phyloP scores from a whole-genome alignment of 2,329 filamentous ascomycete species.

The Aspergillus proliferans region DNA sequence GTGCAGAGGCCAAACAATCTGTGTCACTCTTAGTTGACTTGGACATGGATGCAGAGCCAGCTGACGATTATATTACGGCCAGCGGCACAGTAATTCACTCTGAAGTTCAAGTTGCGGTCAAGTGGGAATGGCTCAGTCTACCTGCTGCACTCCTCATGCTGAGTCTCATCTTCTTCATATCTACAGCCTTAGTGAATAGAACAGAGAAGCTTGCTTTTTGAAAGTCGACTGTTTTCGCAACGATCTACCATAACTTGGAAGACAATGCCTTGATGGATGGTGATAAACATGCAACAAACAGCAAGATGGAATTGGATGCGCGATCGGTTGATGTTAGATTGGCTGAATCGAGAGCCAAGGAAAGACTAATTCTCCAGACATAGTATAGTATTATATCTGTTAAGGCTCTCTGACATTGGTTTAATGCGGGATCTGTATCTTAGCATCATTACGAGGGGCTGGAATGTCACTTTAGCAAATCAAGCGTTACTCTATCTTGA shows the following conservation, averaged over 20 bases:
- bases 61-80: too few relatives aligned
- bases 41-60: too few relatives aligned
- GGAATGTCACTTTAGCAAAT: too few relatives aligned
- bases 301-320: not conserved
- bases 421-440: too few relatives aligned
- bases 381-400: not conserved
- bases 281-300: not conserved
- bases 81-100: not conserved
- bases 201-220: not conserved
- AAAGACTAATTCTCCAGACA: not conserved
- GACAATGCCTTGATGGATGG: not conserved
- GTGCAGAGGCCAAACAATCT: not conserved
- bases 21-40: not conserved
- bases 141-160: not conserved
- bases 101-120: not conserved
- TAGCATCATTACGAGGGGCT: too few relatives aligned
- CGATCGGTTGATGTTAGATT: not conserved
- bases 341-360: not conserved
- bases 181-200: not conserved
- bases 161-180: not conserved
- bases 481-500: too few relatives aligned
- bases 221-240: not conserved
- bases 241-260: not conserved
- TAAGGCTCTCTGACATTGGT: too few relatives aligned
- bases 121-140: not conserved